A percentile compares a stretch with the other conserved stretches of the same genome.
Evolutionary conservation across 208 protist genomes (phyloP).

Genomic region (Trypanosoma avium): DNA sequence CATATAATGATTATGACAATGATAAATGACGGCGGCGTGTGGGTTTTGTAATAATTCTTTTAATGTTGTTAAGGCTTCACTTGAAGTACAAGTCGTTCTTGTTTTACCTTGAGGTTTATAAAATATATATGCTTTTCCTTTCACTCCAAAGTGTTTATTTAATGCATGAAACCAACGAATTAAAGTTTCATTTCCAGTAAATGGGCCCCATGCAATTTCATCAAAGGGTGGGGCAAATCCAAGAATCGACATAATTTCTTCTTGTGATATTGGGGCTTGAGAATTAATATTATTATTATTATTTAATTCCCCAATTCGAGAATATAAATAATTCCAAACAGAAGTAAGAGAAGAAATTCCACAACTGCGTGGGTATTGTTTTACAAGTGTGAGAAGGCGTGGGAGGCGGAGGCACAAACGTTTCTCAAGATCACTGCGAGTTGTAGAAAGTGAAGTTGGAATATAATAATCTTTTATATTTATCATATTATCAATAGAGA

Average conservation of each 20-base stretch:
- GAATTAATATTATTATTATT: constrained; percentile 1
- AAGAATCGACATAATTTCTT: constrained; percentile 87
- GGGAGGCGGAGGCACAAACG: constrained; percentile 73
- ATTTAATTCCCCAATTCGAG: constrained; percentile 62
- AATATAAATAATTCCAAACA: constrained; percentile 93
- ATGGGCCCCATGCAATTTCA: constrained; percentile 87
- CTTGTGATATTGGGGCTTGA: constrained; percentile 73
- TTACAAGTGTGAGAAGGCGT: constrained; percentile 73
- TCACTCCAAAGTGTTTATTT: constrained; percentile 68
- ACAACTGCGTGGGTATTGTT: constrained; percentile 92
- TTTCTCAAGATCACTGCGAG: constrained; percentile 55
- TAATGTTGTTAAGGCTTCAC: constrained; percentile 49
- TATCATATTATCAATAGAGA: constrained; percentile 48
- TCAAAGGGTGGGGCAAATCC: constrained; percentile 91
- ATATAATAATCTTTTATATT: constrained; percentile 58
- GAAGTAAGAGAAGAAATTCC: constrained; percentile 84
- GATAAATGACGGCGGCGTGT: constrained; percentile 88
- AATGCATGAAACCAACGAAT: constrained; percentile 91
- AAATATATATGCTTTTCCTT: constrained; percentile 65
- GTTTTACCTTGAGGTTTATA: constrained; percentile 81
- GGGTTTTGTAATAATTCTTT: constrained; percentile 70
- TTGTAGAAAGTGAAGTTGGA: constrained; percentile 66
- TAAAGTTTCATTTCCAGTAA: constrained; percentile 91
- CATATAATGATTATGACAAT: constrained; percentile 95
- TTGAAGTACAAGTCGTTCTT: constrained; percentile 58